Evolutionary conservation across 2,329 filamentous ascomycete species (phyloP).

Genomic region (Colletotrichum chlorophyti): DNA sequence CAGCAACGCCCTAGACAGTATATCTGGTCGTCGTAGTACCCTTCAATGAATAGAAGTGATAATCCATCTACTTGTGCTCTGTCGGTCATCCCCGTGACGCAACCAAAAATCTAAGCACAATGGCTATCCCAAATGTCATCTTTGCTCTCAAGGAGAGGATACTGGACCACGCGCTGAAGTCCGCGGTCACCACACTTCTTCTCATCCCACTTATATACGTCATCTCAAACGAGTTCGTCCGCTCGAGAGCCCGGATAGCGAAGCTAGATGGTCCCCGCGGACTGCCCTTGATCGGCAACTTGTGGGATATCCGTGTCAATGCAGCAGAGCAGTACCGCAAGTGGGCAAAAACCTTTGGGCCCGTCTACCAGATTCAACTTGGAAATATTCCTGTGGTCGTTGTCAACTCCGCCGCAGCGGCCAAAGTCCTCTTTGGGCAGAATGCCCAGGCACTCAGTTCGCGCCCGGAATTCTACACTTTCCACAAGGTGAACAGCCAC

Average conservation of each 20-base stretch:
- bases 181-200: conserved; percentile 5
- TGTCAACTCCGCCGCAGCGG: conserved; percentile 60
- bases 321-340: conserved; percentile 63
- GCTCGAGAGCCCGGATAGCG: conserved; percentile 49
- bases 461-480: conserved; percentile 64
- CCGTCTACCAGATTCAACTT: conserved; percentile 63
- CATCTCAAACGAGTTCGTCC: conserved; percentile 55
- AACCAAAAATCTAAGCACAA: conserved; percentile 8
- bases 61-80: background rate
- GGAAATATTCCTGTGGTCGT: conserved; percentile 64
- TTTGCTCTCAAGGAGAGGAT: conserved; percentile 30
- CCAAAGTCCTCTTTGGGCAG: conserved; percentile 56
- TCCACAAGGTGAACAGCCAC: conserved; percentile 54
- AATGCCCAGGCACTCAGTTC: conserved; percentile 62
- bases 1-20: background rate
- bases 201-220: conserved; percentile 49
- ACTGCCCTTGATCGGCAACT: conserved; percentile 60
- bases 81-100: background rate
- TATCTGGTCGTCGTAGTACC: no score
- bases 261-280: conserved; percentile 56
- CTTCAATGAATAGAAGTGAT: background rate
- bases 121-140: conserved; percentile 37
- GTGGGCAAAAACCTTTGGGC: conserved; percentile 56
- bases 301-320: conserved; percentile 60
- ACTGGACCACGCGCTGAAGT: conserved; percentile 33